Conservation (phyloP, 2,329 filamentous ascomycete species). For the Aspergillus sp. region DNA sequence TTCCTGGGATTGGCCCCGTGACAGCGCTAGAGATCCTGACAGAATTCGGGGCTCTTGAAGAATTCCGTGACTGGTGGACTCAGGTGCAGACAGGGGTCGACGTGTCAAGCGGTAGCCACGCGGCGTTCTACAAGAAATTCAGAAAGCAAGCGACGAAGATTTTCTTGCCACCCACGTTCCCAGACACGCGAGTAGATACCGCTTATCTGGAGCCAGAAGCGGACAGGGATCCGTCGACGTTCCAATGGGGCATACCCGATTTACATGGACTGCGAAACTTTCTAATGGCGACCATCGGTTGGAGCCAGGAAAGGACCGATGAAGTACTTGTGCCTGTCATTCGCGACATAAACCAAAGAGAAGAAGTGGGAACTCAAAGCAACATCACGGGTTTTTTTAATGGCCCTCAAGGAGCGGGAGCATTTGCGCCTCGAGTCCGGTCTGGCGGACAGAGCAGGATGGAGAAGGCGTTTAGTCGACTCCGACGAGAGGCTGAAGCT, state of each 20-base stretch:
- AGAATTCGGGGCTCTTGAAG: slow-evolving; percentile 73
- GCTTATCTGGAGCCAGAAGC: slow-evolving; percentile 88
- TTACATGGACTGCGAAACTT: slow-evolving; percentile 80
- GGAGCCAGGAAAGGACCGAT: slow-evolving; percentile 87
- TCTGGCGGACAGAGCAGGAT: slow-evolving; percentile 67
- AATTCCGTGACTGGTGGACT: slow-evolving; percentile 86
- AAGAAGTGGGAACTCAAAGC: slow-evolving; percentile 85
- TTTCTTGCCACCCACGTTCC: slow-evolving; percentile 79
- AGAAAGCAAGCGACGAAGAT: slow-evolving; percentile 79
- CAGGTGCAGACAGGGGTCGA: slow-evolving; percentile 72
- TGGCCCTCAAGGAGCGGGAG: slow-evolving; percentile 58
- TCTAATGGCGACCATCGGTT: slow-evolving; percentile 89
- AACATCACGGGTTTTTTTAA: slow-evolving; percentile 95
- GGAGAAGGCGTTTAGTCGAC: slow-evolving; percentile 69
- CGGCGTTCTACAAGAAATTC: slow-evolving; percentile 79
- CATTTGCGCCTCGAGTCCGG: slow-evolving; percentile 69
- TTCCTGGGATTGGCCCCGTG: slow-evolving; percentile 88
- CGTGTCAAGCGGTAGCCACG: slow-evolving; percentile 54
- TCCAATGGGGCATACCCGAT: slow-evolving; percentile 96
- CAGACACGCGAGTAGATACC: slow-evolving; percentile 71
- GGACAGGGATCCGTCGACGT: slow-evolving; percentile 72
- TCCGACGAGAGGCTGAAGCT: slow-evolving; percentile 57
- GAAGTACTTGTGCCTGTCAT: slow-evolving; percentile 96
- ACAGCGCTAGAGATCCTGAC: slow-evolving; percentile 92
- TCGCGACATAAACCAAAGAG: slow-evolving; percentile 86